phyloP scores from a whole-genome alignment of 495 filamentous ascomycete genomes.

The Astrocystis sublimbata region DNA sequence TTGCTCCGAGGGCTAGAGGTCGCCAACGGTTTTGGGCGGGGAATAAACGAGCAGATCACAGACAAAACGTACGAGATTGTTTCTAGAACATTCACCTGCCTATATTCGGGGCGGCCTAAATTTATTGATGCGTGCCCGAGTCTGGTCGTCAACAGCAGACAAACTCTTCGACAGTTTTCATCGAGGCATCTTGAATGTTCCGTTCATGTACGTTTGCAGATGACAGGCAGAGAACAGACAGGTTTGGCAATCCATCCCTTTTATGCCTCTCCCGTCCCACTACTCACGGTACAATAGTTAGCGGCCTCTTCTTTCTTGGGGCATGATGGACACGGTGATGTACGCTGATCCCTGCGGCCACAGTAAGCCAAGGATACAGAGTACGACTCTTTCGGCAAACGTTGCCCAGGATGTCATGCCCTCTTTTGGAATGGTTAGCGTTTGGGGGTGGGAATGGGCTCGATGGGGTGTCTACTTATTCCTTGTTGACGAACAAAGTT shows the following conservation, averaged over 20 bases:
- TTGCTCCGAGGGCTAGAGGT: background rate
- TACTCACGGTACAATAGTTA: background rate
- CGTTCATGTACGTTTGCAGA: background rate
- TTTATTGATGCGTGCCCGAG: too few relatives aligned
- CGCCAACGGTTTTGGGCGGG: background rate
- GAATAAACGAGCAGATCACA: background rate
- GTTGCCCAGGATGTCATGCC: conserved; percentile 1
- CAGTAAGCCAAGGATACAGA: conserved; percentile 10
- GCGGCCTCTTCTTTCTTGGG: background rate
- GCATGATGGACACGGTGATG: background rate
- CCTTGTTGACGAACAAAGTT: too few relatives aligned
- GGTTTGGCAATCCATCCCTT: background rate
- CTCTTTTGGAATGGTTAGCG: conserved; percentile 1
- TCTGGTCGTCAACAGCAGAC: too few relatives aligned
- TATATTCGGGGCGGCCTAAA: background rate
- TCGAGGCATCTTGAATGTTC: too few relatives aligned
- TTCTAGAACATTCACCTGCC: background rate
- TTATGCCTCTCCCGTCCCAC: background rate
- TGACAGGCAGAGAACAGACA: background rate
- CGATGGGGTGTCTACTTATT: too few relatives aligned
- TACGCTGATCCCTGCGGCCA: background rate
- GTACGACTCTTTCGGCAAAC: conserved; percentile 9
- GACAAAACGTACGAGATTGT: background rate
- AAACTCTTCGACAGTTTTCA: too few relatives aligned
- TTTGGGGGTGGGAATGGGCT: background rate